Percentiles rank a stretch among this genome's conserved stretches.
Evolutionary conservation across 78 protist genomes (phyloP).

Genomic region (Dictyostelium brefeldianum): DNA sequence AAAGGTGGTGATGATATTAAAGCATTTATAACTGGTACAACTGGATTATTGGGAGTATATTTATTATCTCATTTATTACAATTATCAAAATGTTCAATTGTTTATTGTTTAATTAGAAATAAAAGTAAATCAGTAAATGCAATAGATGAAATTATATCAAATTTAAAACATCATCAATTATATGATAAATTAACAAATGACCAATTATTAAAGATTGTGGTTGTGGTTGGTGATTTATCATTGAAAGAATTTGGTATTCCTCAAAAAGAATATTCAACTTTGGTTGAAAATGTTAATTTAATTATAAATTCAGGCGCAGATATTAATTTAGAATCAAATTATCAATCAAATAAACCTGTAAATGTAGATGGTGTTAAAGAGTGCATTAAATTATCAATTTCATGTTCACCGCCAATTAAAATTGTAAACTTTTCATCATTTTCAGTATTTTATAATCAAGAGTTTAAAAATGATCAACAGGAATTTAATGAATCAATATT

Average conservation of each 20-base stretch:
- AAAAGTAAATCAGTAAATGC: neutral
- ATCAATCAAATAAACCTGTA: neutral
- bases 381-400: neutral
- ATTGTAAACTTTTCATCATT: slow-evolving; percentile 48
- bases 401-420: neutral
- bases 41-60: slow-evolving; percentile 37
- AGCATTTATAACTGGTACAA: slow-evolving; percentile 46
- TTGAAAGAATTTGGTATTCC: slow-evolving; percentile 16
- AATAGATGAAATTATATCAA: neutral
- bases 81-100: neutral
- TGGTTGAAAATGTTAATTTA: neutral
- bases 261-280: neutral
- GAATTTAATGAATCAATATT: neutral
- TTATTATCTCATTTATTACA: neutral
- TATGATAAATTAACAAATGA: neutral
- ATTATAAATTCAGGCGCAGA: slow-evolving; percentile 5
- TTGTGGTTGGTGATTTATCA: slow-evolving; percentile 22
- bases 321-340: neutral
- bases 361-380: neutral
- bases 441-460: slow-evolving; percentile 16
- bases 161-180: neutral
- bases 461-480: neutral
- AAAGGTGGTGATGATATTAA: neutral
- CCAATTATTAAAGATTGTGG: neutral
- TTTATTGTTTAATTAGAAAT: slow-evolving; percentile 52